Base-by-base conservation (phyloP, 2,329 filamentous ascomycete genomes). In the Chrysosphaeria jannelii region DNA sequence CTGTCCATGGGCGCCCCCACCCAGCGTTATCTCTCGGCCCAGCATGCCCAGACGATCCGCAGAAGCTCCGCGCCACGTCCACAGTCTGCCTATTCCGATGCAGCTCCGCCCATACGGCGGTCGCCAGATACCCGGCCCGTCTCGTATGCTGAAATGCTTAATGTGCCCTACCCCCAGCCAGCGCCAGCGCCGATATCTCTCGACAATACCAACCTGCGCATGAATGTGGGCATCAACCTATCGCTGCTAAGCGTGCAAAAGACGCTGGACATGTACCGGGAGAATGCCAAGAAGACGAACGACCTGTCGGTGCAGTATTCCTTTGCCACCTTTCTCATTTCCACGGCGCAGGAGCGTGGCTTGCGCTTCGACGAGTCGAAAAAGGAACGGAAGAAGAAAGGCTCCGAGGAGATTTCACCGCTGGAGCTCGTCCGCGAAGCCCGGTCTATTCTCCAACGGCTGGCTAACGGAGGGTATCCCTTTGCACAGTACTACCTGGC, bases 401-500 rank as follows among this genome's bases (percentile, higher is more conserved):
- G 50, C 9, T 43, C 41, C 5, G 36, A 46, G 4, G 46, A 50
- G 12, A 46, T 51, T 9, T 58, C 54, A 19, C 58, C 65, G 5
- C 51, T 62, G 13, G 65, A 78, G 31, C 50, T 93, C 29, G 50
- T 90, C 22, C 64, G 65, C 17, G 85, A 97, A 53, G 79, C 85
- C 28, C 74, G 76, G 38, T 64, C 67, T 29, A 91, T 93, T 35
- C 49, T 97, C 21, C 75, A 88, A 44, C 69, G 67, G 30, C 55
- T 93, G 24, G 58, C 79, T 10, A 81, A 79, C 44, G 67, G 65
- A 27, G 76, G 76, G 21, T 91, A 91, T 41, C 85, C 85, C 1
- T 93, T 91, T 43, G 85, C 85, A 4, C 85, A 97, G 42, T 97
- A 97, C 47, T 93, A 93, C 41, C 62, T 97, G 8, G 85, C 66